These are phyloP conservation scores for Fraxinus ornus DNA, from an alignment of 305 asterid species.

Conservation along the genomic window DNA sequence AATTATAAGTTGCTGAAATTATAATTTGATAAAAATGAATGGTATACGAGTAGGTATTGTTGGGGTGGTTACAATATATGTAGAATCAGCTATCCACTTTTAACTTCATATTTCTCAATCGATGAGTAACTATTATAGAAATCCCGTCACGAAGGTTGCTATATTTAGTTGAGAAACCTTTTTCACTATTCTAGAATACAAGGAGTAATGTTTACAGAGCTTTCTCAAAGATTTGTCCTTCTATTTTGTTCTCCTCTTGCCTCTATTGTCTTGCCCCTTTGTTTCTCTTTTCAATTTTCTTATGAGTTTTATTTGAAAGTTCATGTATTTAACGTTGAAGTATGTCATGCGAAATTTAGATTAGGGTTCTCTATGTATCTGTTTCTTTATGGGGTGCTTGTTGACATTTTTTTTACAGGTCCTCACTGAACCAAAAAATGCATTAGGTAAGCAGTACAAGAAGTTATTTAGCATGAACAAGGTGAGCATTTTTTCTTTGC, in stretches of 20 bases:
- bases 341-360: not conserved
- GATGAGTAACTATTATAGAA: not conserved
- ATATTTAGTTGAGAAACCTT: not conserved
- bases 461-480: conserved; percentile 80
- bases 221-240: not conserved
- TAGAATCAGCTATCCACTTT: not conserved
- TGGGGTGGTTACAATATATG: not conserved
- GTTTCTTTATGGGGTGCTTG: conserved; percentile 8
- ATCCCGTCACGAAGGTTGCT: not conserved
- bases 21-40: too few relatives aligned
- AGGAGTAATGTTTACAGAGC: not conserved
- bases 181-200: not conserved
- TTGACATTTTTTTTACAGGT: conserved; percentile 44
- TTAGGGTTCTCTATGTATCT: conserved; percentile 5
- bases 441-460: conserved; percentile 90
- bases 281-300: not conserved
- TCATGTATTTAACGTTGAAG: not conserved
- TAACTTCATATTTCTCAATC: not conserved
- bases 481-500: conserved; percentile 42
- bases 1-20: too few relatives aligned
- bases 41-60: too few relatives aligned
- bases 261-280: not conserved
- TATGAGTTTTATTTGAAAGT: not conserved
- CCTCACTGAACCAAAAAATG: conserved; percentile 84
- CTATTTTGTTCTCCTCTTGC: not conserved